These are phyloP conservation scores for Tetraselmis chui DNA, from an alignment of 139 green algal genomes.

Conservation along the genomic window DNA sequence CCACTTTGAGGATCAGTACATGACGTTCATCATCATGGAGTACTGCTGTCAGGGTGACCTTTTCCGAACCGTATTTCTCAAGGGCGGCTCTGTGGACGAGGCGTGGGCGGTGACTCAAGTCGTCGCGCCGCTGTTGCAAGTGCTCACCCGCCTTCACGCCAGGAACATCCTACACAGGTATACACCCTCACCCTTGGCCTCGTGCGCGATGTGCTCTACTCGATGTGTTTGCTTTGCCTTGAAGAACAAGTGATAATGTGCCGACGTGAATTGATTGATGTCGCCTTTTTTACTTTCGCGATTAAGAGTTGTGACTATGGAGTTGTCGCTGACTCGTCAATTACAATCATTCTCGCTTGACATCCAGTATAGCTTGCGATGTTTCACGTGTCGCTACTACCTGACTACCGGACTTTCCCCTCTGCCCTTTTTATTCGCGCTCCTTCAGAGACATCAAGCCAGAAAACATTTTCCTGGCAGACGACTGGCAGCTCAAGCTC, in stretches of 20 bases:
- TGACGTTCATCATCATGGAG: slow-evolving; percentile 73
- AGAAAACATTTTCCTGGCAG: slow-evolving; percentile 68
- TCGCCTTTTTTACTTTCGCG: too few species aligned
- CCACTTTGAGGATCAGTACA: slow-evolving; percentile 51
- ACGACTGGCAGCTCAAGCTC: slow-evolving; percentile 38
- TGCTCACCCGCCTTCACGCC: slow-evolving; percentile 44
- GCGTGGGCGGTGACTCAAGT: slow-evolving; percentile 31
- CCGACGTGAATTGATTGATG: neutral
- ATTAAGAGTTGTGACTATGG: too few species aligned
- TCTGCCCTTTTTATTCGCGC: too few species aligned
- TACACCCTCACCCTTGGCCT: neutral
- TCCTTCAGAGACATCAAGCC: slow-evolving; percentile 61
- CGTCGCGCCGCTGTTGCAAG: slow-evolving; percentile 39
- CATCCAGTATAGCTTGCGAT: too few species aligned
- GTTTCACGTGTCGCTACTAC: too few species aligned
- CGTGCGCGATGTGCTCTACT: neutral
- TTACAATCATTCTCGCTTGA: too few species aligned
- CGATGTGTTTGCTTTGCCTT: too few species aligned
- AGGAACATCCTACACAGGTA: slow-evolving; percentile 57
- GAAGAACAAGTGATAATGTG: neutral
- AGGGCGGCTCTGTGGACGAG: slow-evolving; percentile 55
- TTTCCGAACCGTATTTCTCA: slow-evolving; percentile 50
- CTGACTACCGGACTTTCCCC: too few species aligned
- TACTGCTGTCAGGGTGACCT: slow-evolving; percentile 55
- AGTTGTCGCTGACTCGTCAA: too few species aligned